A percentile compares a stretch with the other conserved stretches of the same genome.
phyloP scores from a whole-genome alignment of 257 asterid species.

The Vinca minor region DNA sequence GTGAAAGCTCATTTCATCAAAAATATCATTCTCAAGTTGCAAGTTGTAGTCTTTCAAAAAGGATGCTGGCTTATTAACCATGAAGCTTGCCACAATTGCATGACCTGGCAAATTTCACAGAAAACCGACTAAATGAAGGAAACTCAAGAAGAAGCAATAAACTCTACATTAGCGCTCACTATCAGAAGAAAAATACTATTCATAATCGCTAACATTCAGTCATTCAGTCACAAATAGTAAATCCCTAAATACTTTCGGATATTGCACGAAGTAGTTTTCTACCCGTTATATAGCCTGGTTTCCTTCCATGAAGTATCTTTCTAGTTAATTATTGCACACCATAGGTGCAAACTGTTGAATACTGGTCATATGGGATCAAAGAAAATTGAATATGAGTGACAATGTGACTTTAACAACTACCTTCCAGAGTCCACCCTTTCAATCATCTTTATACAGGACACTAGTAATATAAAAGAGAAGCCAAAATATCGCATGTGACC shows the following conservation, averaged over 20 bases:
- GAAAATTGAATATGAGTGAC: neutral
- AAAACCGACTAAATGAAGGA: constrained; percentile 4
- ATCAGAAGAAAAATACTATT: neutral
- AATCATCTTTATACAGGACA: neutral
- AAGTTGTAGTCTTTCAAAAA: constrained; percentile 49
- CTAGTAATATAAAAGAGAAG: neutral
- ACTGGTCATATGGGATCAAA: neutral
- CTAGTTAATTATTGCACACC: neutral
- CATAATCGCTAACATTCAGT: neutral
- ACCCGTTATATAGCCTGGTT: neutral
- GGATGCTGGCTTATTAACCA: constrained; percentile 54
- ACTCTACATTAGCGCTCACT: neutral
- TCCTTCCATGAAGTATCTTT: neutral
- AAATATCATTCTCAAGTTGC: constrained; percentile 67
- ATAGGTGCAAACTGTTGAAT: neutral
- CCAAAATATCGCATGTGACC: neutral
- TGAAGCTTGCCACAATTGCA: constrained; percentile 81
- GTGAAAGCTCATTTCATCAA: constrained; percentile 70
- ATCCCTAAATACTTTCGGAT: neutral
- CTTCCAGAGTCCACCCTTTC: neutral
- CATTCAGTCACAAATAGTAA: neutral
- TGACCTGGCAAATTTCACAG: constrained; percentile 45
- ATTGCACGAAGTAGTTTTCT: neutral
- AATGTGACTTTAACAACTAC: neutral
- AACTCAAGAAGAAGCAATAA: neutral